Evolutionary conservation across 2,329 filamentous ascomycete genomes (phyloP), one percentile per base, ranked within the genome.

Genomic region (Trichoderma lentiforme): DNA sequence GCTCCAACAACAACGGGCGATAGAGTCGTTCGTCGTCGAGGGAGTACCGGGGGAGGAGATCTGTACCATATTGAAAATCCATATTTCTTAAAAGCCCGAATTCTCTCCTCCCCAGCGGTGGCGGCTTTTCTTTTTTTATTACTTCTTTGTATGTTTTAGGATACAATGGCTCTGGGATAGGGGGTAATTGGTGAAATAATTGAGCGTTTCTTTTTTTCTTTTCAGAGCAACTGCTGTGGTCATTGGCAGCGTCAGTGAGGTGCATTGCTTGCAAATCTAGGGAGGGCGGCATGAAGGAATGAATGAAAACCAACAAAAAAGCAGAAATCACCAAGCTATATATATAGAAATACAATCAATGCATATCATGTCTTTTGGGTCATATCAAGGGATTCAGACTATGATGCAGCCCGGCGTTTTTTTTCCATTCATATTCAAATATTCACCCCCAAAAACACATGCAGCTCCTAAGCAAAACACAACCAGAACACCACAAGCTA

Each of bases 1-100:
- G 75, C 51, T n/a, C 56, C 76, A 75, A 11, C 73, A 76, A 21
- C 74, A 76, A 36, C 73, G 76, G 70, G 76, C 65, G 77, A 32
- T 70, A 70, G 67, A 26, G 21, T 15, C 64, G 64, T 36, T 62
- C 32, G 34, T 39, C 24, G 24, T 67, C 53, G 34, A 5, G 14
- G 24, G 34, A 67, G 11, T 39, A 26, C 24, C n/a, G 34, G 36
- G 34, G 24, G 64, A 58, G 51, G 18, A 28, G 24, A 24, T 21
- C 34, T 67, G 26, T 67, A 67, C 51, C 51, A 57, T 58, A 67
- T 39, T 57, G 30, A n/a, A 21, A 30, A 24, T 30, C n/a, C 18
- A 8, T 53, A 28, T 21, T 32, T 34, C 12, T 24, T 12, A 24
- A 53, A 53, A 53, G 9, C 39, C 28, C 36, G 3, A 64, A 26